These are phyloP conservation scores for Microcyclospora tardicrescens DNA, from an alignment of 2,329 filamentous ascomycete genomes.

Conservation along the genomic window DNA sequence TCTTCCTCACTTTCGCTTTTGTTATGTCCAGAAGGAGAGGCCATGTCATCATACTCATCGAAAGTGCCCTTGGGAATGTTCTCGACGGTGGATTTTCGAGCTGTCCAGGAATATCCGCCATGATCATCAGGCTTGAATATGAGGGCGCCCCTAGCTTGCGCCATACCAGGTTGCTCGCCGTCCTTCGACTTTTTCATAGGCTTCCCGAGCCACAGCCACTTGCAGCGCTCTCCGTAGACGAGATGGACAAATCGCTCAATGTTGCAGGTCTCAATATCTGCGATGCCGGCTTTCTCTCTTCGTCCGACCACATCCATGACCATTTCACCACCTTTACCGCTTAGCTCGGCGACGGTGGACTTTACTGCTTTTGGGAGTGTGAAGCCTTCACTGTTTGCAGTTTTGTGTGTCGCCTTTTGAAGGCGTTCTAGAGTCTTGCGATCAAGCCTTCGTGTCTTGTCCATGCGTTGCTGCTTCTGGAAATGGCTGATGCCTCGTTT, in stretches of 20 bases:
- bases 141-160: constrained; percentile 22
- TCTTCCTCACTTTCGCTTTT: constrained; percentile 22
- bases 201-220: constrained; percentile 94
- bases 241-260: constrained; percentile 71
- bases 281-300: constrained; percentile 76
- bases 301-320: constrained; percentile 84
- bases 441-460: constrained; percentile 66
- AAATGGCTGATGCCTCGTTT: constrained; percentile 79
- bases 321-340: constrained; percentile 86
- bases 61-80: constrained; percentile 22
- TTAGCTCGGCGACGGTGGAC: constrained; percentile 84
- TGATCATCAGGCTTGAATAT: constrained; percentile 47
- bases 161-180: constrained; percentile 2
- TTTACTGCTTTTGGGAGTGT: constrained; percentile 89
- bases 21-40: constrained; percentile 14
- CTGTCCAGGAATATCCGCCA: constrained; percentile 32
- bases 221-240: constrained; percentile 67
- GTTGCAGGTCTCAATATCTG: constrained; percentile 84
- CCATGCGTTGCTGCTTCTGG: constrained; percentile 76
- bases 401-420: constrained; percentile 76
- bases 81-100: constrained; percentile 40
- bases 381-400: constrained; percentile 79
- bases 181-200: constrained; percentile 46
- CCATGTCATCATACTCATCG: constrained; percentile 11
- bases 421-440: constrained; percentile 69